Percentiles rank a stretch among this genome's conserved stretches.
Evolutionary conservation across 352 stramenopile species (phyloP).

Genomic region (Phytopythium aichiense): DNA sequence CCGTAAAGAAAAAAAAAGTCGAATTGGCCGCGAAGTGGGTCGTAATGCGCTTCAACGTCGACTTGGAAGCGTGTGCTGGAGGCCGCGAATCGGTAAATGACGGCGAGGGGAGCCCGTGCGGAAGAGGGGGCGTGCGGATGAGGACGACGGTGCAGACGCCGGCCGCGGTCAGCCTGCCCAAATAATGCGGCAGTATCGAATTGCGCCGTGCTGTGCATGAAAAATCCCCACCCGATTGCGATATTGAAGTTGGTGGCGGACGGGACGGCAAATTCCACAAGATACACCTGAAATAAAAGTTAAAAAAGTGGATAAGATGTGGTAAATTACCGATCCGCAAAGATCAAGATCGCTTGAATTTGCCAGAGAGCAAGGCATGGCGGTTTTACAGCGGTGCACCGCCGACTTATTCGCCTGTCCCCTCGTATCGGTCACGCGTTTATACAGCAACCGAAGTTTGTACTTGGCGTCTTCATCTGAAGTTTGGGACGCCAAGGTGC

Average conservation of each 20-base stretch:
- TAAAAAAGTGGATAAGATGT: conserved; percentile 2
- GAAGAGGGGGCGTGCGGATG: no score
- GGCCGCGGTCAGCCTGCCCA: no score
- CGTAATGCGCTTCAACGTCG: background rate
- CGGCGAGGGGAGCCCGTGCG: background rate
- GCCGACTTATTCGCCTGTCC: conserved; percentile 4
- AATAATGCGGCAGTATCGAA: background rate
- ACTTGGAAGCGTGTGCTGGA: background rate
- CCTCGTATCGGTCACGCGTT: background rate
- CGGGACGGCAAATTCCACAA: conserved; percentile 2
- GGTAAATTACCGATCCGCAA: background rate
- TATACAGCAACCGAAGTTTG: background rate
- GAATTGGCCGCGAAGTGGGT: background rate
- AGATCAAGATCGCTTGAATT: conserved; percentile 1
- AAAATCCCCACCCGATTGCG: background rate
- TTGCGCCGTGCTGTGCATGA: background rate
- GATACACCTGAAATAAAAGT: background rate
- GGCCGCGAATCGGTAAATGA: background rate
- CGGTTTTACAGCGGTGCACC: no score
- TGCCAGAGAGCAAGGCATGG: background rate
- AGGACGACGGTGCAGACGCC: no score
- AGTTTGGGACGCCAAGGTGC: background rate
- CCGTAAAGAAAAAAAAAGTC: background rate
- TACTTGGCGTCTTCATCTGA: background rate
- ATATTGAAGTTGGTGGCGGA: conserved; percentile 10